Evolutionary conservation across 768 basidiomycete species (phyloP), one percentile per base, ranked within the genome.

Genomic region (Pleurotus giganteus): DNA sequence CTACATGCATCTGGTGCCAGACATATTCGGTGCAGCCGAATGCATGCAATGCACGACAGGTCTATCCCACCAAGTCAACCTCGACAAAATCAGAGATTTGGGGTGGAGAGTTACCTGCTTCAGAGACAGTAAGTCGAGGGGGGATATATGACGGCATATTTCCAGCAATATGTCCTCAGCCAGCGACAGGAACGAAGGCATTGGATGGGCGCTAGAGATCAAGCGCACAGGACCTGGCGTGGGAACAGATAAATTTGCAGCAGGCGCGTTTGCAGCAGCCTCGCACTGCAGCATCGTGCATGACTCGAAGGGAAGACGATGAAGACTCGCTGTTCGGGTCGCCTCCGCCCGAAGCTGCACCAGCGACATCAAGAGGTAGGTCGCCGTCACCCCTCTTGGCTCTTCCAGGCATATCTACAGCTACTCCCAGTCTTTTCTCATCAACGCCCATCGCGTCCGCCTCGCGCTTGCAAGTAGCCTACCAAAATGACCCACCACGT

Each of bases 251-350:
- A n/a, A n/a, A n/a, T n/a, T n/a, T n/a, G n/a, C n/a, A n/a, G n/a
- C n/a, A n/a, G n/a, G n/a, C n/a, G n/a, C n/a, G n/a, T n/a, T n/a
- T n/a, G n/a, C n/a, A n/a, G n/a, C n/a, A n/a, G 12, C 9, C 7
- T 7, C 39, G 39, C 39, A 17, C 5, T 19, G n/a, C n/a, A n/a
- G n/a, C 39, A 17, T 17, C 19, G 37, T 32, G 55, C 42, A 53
- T 17, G 31, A 36, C 39, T 7, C 7, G 13, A 17, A 41, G 39
- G 39, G 69, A 69, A 53, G 81, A 77, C 55, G 83, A 88, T 58
- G 71, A 76, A 61, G 85, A 84, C 63, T 92, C 90, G 24, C 86
- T 92, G 64, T 92, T 92, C 69, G 90, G 90, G 37, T 89, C 89
- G 15, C 88, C 89, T 61, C 84, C 88, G 53, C 79, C 88, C 28